These are phyloP conservation scores for Umbelopsis vinacea DNA, from an alignment of 192 early-diverging fungal species.

Conservation along the genomic window DNA sequence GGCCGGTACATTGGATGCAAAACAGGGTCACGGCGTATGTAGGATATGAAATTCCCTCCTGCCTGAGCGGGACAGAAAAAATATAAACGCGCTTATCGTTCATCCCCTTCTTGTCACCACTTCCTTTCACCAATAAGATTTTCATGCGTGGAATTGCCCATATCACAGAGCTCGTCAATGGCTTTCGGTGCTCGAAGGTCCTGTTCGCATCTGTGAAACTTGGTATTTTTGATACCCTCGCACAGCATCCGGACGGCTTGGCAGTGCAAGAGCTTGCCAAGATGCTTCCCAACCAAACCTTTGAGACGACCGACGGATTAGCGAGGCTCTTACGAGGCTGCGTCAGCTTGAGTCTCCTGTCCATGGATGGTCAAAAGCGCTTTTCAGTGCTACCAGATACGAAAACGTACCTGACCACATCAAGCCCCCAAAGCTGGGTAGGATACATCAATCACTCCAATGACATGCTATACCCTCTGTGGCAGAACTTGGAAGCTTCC, in stretches of 20 bases:
- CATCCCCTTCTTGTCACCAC: too few species aligned
- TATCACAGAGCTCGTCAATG: slow-evolving; percentile 24
- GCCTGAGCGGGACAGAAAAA: too few species aligned
- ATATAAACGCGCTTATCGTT: too few species aligned
- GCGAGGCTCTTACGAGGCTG: slow-evolving; percentile 14
- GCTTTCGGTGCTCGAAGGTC: slow-evolving; percentile 33
- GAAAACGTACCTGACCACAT: slow-evolving; percentile 16
- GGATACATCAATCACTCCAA: slow-evolving; percentile 30
- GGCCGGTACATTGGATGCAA: slow-evolving; percentile 16
- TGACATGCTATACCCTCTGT: slow-evolving; percentile 28
- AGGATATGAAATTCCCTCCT: too few species aligned
- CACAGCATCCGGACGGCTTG: neutral
- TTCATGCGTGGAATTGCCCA: slow-evolving; percentile 11
- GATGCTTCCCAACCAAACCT: neutral
- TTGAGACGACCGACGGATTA: slow-evolving; percentile 16
- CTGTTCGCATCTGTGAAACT: slow-evolving; percentile 28
- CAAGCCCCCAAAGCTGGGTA: slow-evolving; percentile 16
- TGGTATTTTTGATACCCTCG: slow-evolving; percentile 30
- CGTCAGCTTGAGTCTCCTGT: slow-evolving; percentile 10
- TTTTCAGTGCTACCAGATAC: slow-evolving; percentile 3
- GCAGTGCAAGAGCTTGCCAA: slow-evolving; percentile 1
- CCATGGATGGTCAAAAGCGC: neutral
- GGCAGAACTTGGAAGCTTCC: slow-evolving; percentile 21
- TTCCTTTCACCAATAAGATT: too few species aligned
- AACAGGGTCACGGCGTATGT: neutral